A percentile compares a stretch with the other conserved stretches of the same genome.
Evolutionary conservation across 768 basidiomycete genomes (phyloP).

Genomic region (Chlorophyllum brunneum): DNA sequence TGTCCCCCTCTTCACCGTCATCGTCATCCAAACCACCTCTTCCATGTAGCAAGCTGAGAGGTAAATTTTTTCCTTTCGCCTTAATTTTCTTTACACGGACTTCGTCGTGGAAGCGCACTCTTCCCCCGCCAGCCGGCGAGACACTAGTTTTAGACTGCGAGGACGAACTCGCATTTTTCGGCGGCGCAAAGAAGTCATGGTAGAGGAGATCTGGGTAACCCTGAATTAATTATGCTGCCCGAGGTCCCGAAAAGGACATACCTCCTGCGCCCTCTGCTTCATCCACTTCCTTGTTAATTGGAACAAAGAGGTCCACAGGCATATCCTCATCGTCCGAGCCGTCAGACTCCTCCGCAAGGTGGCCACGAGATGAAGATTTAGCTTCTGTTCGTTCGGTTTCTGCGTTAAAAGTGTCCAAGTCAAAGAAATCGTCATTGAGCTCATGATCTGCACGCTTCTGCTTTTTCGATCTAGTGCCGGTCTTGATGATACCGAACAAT

Average conservation of each 20-base stretch:
- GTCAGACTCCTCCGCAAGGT: slow-evolving; percentile 40
- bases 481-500: slow-evolving; percentile 21
- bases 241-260: slow-evolving; percentile 22
- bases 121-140: slow-evolving; percentile 26
- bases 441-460: slow-evolving; percentile 27
- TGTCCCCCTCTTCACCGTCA: slow-evolving; percentile 31
- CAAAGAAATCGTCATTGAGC: slow-evolving; percentile 90
- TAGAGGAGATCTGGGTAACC: slow-evolving; percentile 56
- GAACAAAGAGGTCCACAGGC: slow-evolving; percentile 63
- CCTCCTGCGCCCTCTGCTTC: slow-evolving; percentile 38
- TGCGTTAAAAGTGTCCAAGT: slow-evolving; percentile 82
- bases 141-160: slow-evolving; percentile 17
- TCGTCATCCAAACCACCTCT: slow-evolving; percentile 39
- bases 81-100: slow-evolving; percentile 82
- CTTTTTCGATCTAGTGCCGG: slow-evolving; percentile 23
- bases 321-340: slow-evolving; percentile 55
- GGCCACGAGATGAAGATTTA: slow-evolving; percentile 54
- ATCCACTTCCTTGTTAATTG: slow-evolving; percentile 42
- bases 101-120: slow-evolving; percentile 77
- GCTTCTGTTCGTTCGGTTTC: slow-evolving; percentile 80
- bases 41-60: slow-evolving; percentile 31
- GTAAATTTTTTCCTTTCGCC: slow-evolving; percentile 61
- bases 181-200: slow-evolving; percentile 78
- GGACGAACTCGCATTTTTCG: slow-evolving; percentile 24
- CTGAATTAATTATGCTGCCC: background rate